Conservation (phyloP, 805 yeast species). For the Candida maltosa region DNA sequence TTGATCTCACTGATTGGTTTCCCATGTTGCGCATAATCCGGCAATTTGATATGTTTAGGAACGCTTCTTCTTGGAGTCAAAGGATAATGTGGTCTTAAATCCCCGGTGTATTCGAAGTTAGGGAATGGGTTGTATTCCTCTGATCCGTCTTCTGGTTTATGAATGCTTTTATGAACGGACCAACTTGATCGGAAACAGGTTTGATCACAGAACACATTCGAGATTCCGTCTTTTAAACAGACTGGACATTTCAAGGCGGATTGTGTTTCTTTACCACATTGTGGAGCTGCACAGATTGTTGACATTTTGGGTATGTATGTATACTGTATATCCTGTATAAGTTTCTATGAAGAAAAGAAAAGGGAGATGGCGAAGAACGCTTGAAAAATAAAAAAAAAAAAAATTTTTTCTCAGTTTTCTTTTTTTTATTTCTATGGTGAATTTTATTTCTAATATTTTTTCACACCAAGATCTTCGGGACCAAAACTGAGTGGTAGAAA, state of each 20-base stretch:
- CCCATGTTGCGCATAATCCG: constrained; percentile 85
- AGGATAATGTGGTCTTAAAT: constrained; percentile 77
- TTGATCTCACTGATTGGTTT: constrained; percentile 74
- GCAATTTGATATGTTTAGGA: constrained; percentile 66
- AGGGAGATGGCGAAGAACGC: too few species aligned
- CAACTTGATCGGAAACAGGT: constrained; percentile 74
- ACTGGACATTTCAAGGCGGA: constrained; percentile 86
- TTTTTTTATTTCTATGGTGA: too few species aligned
- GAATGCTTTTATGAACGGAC: constrained; percentile 72
- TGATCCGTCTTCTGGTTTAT: constrained; percentile 50
- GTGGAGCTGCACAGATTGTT: constrained; percentile 64
- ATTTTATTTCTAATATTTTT: background rate
- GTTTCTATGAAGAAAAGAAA: background rate
- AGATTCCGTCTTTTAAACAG: constrained; percentile 70
- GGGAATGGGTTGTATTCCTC: constrained; percentile 84
- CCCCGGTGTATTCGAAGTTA: constrained; percentile 68
- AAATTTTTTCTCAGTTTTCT: background rate
- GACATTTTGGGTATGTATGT: constrained; percentile 10
- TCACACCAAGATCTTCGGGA: constrained; percentile 54
- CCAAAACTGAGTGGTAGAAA: constrained; percentile 85
- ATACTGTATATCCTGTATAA: too few species aligned
- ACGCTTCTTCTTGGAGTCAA: constrained; percentile 66
- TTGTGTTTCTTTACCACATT: constrained; percentile 78
- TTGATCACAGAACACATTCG: constrained; percentile 75
- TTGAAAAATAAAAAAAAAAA: background rate